Conservation (phyloP, 495 filamentous ascomycete species). For the Neurospora intermedia region DNA sequence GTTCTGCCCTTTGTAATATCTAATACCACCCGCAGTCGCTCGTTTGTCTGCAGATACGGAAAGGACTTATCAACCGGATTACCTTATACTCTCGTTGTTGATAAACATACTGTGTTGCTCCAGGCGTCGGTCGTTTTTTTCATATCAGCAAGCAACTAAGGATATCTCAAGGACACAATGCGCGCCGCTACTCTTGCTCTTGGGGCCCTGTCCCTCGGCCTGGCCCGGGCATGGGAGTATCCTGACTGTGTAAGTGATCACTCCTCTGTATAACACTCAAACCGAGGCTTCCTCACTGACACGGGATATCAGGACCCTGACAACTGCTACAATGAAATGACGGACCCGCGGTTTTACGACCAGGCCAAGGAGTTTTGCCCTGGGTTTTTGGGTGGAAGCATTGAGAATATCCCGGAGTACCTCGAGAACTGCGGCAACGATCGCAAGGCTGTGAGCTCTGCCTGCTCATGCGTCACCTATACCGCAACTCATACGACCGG, state of each 20-base stretch:
- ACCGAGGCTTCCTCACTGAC: slow-evolving; percentile 1
- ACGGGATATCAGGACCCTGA: slow-evolving; percentile 12
- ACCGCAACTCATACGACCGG: slow-evolving; percentile 10
- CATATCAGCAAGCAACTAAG: not conserved
- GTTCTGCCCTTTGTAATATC: not conserved
- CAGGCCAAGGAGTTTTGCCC: slow-evolving; percentile 17
- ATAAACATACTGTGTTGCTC: not conserved
- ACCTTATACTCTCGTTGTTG: not conserved
- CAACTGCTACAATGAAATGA: slow-evolving; percentile 25
- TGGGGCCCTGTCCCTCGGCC: slow-evolving; percentile 15
- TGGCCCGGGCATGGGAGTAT: slow-evolving; percentile 16
- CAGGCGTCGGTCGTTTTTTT: not conserved
- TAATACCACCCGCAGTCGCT: not conserved
- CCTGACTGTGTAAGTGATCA: slow-evolving; percentile 21
- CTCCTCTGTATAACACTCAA: not conserved
- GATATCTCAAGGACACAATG: slow-evolving; percentile 5
- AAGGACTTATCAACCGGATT: not conserved
- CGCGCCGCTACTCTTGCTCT: slow-evolving; percentile 11
- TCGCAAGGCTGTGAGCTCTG: slow-evolving; percentile 20
- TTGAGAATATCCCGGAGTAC: slow-evolving; percentile 17
- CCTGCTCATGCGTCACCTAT: slow-evolving; percentile 30
- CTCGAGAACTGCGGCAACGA: slow-evolving; percentile 17
- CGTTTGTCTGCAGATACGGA: not conserved
- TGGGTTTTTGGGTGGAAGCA: slow-evolving; percentile 15
- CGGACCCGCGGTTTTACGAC: slow-evolving; percentile 12